phyloP scores from a whole-genome alignment of 164 flowering plant genomes.

The Sextonia rubra region DNA sequence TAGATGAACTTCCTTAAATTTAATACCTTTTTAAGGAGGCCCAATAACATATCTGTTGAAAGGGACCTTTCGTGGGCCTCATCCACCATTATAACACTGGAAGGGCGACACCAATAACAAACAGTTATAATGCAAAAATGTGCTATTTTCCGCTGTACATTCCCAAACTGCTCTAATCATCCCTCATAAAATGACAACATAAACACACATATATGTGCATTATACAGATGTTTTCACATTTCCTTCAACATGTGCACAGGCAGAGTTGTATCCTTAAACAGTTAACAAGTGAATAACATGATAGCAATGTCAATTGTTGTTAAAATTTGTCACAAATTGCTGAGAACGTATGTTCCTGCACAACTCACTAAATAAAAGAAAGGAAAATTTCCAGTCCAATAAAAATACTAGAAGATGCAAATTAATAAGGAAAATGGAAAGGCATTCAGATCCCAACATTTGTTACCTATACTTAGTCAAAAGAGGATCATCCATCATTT shows the following conservation, averaged over 20 bases:
- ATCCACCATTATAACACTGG: slow-evolving; percentile 97
- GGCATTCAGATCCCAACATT: neutral
- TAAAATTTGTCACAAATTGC: neutral
- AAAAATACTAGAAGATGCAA: too few species aligned
- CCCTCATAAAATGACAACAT: too few species aligned
- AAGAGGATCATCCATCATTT: slow-evolving; percentile 99
- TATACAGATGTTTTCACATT: too few species aligned
- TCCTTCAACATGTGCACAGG: neutral
- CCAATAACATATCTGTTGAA: slow-evolving; percentile 84
- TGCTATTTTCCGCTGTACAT: too few species aligned
- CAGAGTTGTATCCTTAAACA: neutral
- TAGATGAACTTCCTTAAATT: neutral
- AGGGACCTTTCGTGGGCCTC: slow-evolving; percentile 98
- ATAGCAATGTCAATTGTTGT: neutral
- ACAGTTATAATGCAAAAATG: too few species aligned
- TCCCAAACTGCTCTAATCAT: too few species aligned
- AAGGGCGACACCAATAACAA: neutral
- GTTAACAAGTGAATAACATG: neutral
- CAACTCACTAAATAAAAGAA: too few species aligned
- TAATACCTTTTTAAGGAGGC: slow-evolving; percentile 88
- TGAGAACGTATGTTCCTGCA: neutral
- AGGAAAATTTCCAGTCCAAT: too few species aligned
- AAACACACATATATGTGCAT: too few species aligned
- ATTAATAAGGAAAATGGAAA: neutral
- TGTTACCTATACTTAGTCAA: slow-evolving; percentile 81